Percentiles rank a stretch among this genome's conserved stretches.
Conservation (phyloP, 2,329 filamentous ascomycete genomes). For the Zymoseptoria pseudotritici region DNA sequence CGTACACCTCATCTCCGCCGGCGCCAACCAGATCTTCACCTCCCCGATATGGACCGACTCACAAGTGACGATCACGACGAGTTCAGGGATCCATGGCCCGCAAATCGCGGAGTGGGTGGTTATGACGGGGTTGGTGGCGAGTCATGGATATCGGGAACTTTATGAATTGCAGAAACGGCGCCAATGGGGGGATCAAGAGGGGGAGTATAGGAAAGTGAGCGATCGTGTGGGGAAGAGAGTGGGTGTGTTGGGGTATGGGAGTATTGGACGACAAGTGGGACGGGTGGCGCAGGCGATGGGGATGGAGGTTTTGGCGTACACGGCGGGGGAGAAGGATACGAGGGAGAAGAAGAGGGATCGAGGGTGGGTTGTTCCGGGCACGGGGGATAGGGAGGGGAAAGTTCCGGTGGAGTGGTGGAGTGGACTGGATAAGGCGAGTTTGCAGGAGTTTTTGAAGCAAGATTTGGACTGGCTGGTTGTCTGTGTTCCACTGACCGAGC, state of each 20-base stretch:
- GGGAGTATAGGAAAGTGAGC: constrained; percentile 28
- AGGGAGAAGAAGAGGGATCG: constrained; percentile 56
- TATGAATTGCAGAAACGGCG: constrained; percentile 55
- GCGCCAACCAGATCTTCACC: constrained; percentile 47
- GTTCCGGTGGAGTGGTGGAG: constrained; percentile 52
- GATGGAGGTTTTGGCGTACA: constrained; percentile 68
- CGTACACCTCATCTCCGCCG: constrained; percentile 52
- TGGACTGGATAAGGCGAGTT: constrained; percentile 44
- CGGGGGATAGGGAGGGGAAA: constrained; percentile 51
- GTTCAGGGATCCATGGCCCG: constrained; percentile 53
- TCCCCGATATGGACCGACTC: constrained; percentile 48
- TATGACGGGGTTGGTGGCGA: constrained; percentile 53
- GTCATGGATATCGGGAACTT: constrained; percentile 47
- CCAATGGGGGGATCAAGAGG: constrained; percentile 37
- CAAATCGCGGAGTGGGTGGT: constrained; percentile 62
- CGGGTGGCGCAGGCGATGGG: constrained; percentile 42
- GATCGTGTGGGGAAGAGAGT: constrained; percentile 53
- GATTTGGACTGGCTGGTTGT: constrained; percentile 53
- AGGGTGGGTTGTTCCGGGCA: constrained; percentile 61
- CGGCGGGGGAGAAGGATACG: constrained; percentile 60
- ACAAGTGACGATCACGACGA: constrained; percentile 48
- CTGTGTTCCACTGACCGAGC: constrained; percentile 48
- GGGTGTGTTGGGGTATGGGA: constrained; percentile 56
- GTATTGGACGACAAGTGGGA: constrained; percentile 51
- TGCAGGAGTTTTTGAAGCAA: constrained; percentile 48